Evolutionary conservation across 441 rosid species (phyloP).

Genomic region (Jatropha multifida): DNA sequence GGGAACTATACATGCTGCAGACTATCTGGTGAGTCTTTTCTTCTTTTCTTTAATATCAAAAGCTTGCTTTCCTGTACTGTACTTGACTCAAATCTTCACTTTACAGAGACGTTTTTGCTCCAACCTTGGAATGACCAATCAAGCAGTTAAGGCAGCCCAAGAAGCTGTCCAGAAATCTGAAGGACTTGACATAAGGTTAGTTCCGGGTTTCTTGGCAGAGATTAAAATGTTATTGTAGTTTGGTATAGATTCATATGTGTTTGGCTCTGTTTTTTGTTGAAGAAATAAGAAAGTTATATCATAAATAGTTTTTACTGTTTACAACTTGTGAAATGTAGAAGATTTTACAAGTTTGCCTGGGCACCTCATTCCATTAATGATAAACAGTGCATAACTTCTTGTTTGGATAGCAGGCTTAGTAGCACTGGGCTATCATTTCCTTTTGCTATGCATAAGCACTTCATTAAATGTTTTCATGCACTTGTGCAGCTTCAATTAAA

Average conservation of each 20-base stretch:
- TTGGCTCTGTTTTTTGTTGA: not conserved
- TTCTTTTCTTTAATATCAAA: not conserved
- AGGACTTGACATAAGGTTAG: conserved; percentile 38
- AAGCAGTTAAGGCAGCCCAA: conserved; percentile 40
- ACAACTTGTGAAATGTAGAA: not conserved
- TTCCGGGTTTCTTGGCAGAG: not conserved
- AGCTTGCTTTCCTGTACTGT: not conserved
- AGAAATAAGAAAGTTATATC: too few relatives aligned
- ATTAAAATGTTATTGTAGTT: not conserved
- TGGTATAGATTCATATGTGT: not conserved
- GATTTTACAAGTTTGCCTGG: not conserved
- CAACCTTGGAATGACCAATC: conserved; percentile 41
- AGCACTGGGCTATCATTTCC: not conserved
- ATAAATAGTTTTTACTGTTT: not conserved
- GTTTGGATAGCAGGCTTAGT: not conserved
- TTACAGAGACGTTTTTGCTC: conserved; percentile 40
- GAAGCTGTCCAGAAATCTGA: conserved; percentile 45
- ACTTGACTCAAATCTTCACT: not conserved
- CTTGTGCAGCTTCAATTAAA: not conserved
- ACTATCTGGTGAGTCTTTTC: conserved; percentile 37
- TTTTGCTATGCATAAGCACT: not conserved
- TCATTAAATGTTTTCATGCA: not conserved
- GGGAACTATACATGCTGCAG: conserved; percentile 50
- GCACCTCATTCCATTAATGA: not conserved
- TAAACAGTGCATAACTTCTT: not conserved